phyloP scores from a whole-genome alignment of 1,139 yeast species.

The Blastobotrys aristatus region DNA sequence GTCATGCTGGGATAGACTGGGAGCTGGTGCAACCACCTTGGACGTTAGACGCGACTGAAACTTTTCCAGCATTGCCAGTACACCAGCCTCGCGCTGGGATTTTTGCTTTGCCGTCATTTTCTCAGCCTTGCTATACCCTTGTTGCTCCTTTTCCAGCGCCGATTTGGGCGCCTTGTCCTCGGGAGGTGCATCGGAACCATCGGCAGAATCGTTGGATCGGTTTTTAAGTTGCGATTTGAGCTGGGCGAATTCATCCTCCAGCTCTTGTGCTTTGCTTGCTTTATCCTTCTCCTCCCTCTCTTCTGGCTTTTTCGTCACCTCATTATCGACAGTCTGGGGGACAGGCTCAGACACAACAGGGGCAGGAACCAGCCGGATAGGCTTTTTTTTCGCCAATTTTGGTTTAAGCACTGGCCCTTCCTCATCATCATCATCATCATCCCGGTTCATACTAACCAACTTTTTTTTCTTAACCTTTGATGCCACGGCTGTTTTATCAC shows the following conservation, averaged over 20 bases:
- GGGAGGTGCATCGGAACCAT: background rate
- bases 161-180: background rate
- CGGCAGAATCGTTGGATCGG: conserved; percentile 1
- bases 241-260: conserved; percentile 13
- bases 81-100: conserved; percentile 15
- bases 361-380: background rate
- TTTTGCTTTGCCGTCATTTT: conserved; percentile 13
- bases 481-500: conserved; percentile 4
- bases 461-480: conserved; percentile 15
- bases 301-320: background rate
- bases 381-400: conserved; percentile 38
- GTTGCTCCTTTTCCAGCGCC: conserved; percentile 11
- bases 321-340: background rate
- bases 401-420: conserved; percentile 19
- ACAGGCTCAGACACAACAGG: background rate
- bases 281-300: background rate
- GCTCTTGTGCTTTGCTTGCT: conserved; percentile 8
- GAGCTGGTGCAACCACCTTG: background rate
- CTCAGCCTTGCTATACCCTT: background rate
- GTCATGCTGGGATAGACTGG: background rate
- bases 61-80: conserved; percentile 20
- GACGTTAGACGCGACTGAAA: conserved; percentile 26
- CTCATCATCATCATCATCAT: conserved; percentile 36
- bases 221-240: conserved; percentile 14
- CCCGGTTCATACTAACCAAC: conserved; percentile 31